Base-by-base conservation (phyloP, 768 basidiomycete genomes). In the Galerina sulciceps region DNA sequence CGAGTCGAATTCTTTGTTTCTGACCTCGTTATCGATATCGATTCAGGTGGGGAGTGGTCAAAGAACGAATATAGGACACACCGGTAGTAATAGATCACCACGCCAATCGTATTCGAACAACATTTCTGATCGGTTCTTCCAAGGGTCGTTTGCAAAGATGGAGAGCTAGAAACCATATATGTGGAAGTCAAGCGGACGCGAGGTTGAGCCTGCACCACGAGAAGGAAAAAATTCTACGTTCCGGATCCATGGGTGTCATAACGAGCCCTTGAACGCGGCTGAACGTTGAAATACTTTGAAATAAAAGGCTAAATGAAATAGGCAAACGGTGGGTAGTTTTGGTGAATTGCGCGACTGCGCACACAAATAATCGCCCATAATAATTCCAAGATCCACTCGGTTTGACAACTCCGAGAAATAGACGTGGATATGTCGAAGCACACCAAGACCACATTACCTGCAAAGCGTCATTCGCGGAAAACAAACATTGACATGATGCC, bases 341-440 rank as follows among this genome's bases (percentile, higher is more conserved):
- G 26, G 26, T 31, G 26, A 31, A 31, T 31, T 31, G 26, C 26
- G 26, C 26, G 26, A 31, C 26, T 31, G 26, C 26, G 26, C 26
- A 51, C 20, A 36, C 47, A 42, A 53, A 44, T 22, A 59, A 54
- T 55, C 34, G 42, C 41, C 35, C 46, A 40, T 34, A 31, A 23
- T 31, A 41, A 50, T 37, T 48, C 59, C 40, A 22, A 15, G 42
- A 22, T 40, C 41, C 49, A 23, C 44, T 55, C 22, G 47, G 52
- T 41, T 55, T 55, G 47, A 55, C 47, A 55, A 45, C 53, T 59
- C 59, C 59, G 59, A 60, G 53, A 60, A 55, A 60, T 60, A 60
- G 53, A 60, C 59, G 53, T 55, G 43, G 31, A 50, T 43, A 35
- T 50, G 45, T 55, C 18, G 47, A 46, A 34, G 23, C 22, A 17